Conservation (phyloP, 2,329 filamentous ascomycete genomes). For the Claviceps digitariae region DNA sequence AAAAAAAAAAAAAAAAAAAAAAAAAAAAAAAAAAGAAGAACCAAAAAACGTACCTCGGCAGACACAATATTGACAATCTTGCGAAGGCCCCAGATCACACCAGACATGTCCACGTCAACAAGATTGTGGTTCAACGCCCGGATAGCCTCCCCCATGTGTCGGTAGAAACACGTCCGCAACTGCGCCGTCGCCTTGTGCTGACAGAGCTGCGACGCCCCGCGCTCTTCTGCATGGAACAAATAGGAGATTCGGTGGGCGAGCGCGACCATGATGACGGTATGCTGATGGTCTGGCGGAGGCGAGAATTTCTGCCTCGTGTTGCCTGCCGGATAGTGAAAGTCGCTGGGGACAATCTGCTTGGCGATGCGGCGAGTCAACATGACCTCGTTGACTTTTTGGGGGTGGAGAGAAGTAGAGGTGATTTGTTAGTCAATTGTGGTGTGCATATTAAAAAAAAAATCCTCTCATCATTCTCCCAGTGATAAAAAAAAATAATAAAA, state of each 20-base stretch:
- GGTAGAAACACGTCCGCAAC: neutral
- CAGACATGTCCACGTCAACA: neutral
- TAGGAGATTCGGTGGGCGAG: neutral
- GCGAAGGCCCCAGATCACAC: neutral
- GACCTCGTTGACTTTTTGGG: neutral
- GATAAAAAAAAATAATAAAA: neutral
- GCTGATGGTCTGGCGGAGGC: neutral
- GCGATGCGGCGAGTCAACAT: constrained; percentile 1
- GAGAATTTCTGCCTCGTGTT: neutral
- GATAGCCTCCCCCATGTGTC: neutral
- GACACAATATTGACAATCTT: constrained; percentile 1
- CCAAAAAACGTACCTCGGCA: neutral
- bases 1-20: neutral
- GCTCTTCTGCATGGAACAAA: neutral
- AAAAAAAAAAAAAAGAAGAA: neutral
- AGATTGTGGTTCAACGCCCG: neutral
- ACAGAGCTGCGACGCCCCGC: neutral
- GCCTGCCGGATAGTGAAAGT: neutral
- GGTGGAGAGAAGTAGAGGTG: neutral
- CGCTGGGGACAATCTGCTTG: constrained; percentile 1
- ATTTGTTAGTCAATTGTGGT: neutral
- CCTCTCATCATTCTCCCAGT: neutral
- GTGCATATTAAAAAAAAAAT: too few relatives aligned
- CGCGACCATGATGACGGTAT: neutral
- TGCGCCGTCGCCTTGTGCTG: neutral